Base-by-base conservation (phyloP, 345 rosid species). In the Sonneratia caseolaris region DNA sequence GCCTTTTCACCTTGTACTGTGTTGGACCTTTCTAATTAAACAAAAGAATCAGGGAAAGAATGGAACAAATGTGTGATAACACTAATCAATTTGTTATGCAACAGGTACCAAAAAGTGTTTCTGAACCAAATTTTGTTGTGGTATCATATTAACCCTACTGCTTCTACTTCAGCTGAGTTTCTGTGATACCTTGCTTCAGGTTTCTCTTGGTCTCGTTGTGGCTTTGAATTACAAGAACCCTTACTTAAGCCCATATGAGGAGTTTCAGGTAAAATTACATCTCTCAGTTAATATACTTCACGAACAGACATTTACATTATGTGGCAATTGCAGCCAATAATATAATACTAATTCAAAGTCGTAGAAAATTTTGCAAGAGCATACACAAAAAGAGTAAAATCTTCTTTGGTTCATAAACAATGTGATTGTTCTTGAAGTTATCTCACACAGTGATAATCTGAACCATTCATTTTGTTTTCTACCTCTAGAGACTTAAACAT, bases 211-310 rank as follows among this genome's bases (percentile, higher is more conserved):
- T 71, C 81, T 94, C 47, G 97, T 90, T 79, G 89, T 91, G 77
- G 96, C 96, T 76, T 75, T 94, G 82, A 84, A 94, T 80, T 94
- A 94, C 82, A 91, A 69, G 55, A 90, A 90, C 73, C 98, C 97
- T 74, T 88, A 76, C 80, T 77, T 94, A 78, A 94, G 83, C 77
- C 98, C 97, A 45, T 94, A 86, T 7, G 96, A 91, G 75, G 97
- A 91, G 83, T 94, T 94, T 72, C 98, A 91, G 97, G 98, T 90
- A 73, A 74, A 73, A 27, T 68, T 40, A 66, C 45, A 37, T 37
- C 66, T 40, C 55, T 66, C 22, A 22, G 47, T 74, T 56, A 18
- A 47, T 8, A 47, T 47, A 47, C 9, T 6, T 47, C 51, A 8
- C 51, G 2, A 9, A 9, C 51, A 47, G 51, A 13, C 14, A 47